These are phyloP conservation scores for Panaeolus papilionaceus DNA, from an alignment of 768 basidiomycete genomes.

Conservation along the genomic window DNA sequence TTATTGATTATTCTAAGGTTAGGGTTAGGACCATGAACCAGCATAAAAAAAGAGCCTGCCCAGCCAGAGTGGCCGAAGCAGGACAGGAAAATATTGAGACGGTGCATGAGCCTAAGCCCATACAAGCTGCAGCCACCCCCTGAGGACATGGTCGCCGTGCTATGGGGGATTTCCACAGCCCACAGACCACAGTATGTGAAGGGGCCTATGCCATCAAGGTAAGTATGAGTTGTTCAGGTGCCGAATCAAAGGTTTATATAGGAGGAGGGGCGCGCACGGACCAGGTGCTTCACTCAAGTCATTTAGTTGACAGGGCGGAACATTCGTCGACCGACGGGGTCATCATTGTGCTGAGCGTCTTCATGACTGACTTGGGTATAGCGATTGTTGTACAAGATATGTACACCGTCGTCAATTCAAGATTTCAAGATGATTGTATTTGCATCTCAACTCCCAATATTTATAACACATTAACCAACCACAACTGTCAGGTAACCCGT, in stretches of 20 bases:
- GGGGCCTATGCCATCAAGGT: conserved; percentile 68
- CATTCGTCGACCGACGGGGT: not conserved
- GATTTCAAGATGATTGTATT: no score
- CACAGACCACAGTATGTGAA: conserved; percentile 63
- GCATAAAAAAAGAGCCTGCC: conserved; percentile 53
- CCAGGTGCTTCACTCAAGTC: conserved; percentile 28
- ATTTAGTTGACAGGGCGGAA: not conserved
- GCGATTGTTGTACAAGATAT: no score
- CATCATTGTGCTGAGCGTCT: not conserved
- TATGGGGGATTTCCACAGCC: conserved; percentile 65
- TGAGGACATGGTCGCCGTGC: conserved; percentile 79
- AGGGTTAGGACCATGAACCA: conserved; percentile 46
- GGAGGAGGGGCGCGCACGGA: conserved; percentile 39
- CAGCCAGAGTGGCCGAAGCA: conserved; percentile 70
- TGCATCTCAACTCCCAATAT: no score
- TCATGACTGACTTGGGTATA: no score
- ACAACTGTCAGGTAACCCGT: not conserved
- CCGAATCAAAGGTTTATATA: conserved; percentile 29
- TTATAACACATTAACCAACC: no score
- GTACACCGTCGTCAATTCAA: no score
- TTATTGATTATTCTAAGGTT: conserved; percentile 41
- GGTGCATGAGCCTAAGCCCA: conserved; percentile 80
- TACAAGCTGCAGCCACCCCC: conserved; percentile 64
- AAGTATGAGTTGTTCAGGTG: conserved; percentile 51
- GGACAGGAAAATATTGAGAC: conserved; percentile 84